Conservation (phyloP, 2,329 filamentous ascomycete genomes). For the Calonectria fujianensis region DNA sequence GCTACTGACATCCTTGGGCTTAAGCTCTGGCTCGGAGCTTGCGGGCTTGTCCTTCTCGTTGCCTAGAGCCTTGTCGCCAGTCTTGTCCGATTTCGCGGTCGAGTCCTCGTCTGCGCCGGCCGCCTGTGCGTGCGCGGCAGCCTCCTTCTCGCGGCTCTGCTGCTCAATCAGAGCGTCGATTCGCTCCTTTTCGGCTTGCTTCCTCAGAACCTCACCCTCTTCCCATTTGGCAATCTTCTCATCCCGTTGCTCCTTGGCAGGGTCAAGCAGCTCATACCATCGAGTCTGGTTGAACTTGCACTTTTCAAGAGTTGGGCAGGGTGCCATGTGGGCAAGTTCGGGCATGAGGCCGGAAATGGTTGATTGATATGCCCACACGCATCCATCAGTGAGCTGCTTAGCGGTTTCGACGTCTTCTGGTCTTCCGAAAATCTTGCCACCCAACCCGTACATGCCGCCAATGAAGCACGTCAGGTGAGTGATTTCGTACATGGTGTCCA, state of each 20-base stretch:
- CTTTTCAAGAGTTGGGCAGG: slow-evolving; percentile 67
- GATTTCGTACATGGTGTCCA: slow-evolving; percentile 74
- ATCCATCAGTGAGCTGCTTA: slow-evolving; percentile 79
- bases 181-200: slow-evolving; percentile 44
- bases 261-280: slow-evolving; percentile 71
- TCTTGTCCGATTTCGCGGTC: neutral
- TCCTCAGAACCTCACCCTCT: slow-evolving; percentile 61
- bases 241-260: slow-evolving; percentile 65
- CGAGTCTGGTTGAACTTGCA: slow-evolving; percentile 72
- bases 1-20: slow-evolving; percentile 24
- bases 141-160: slow-evolving; percentile 17
- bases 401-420: slow-evolving; percentile 78
- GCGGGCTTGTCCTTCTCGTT: neutral
- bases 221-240: slow-evolving; percentile 67
- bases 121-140: slow-evolving; percentile 2
- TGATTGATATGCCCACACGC: slow-evolving; percentile 80
- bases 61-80: neutral
- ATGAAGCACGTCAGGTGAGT: slow-evolving; percentile 81
- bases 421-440: slow-evolving; percentile 76
- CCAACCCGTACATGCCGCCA: slow-evolving; percentile 82
- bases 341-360: slow-evolving; percentile 80
- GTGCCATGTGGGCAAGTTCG: slow-evolving; percentile 66
- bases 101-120: neutral
- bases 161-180: slow-evolving; percentile 16
- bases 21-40: slow-evolving; percentile 28